A percentile compares a stretch with the other conserved stretches of the same genome.
Conservation (phyloP, 768 basidiomycete genomes). For the Peribolospora baueri region DNA sequence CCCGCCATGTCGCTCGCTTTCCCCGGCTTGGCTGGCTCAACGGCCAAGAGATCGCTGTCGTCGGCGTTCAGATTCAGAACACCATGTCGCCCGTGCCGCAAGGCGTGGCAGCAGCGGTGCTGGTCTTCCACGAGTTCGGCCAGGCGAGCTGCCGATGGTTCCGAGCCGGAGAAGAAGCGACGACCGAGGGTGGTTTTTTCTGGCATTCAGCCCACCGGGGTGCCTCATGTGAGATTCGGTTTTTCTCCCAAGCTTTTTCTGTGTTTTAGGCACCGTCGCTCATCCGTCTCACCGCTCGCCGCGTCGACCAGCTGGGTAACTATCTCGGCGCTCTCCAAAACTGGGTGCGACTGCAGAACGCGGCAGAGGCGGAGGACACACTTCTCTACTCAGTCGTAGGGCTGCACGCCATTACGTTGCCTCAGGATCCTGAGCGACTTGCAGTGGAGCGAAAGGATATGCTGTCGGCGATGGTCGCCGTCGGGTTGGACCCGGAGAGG, state of each 20-base stretch:
- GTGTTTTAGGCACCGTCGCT: background rate
- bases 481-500: constrained; percentile 54
- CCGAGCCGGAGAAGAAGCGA: background rate
- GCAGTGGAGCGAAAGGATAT: constrained; percentile 41
- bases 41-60: no score
- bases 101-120: no score
- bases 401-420: constrained; percentile 79
- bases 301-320: constrained; percentile 49
- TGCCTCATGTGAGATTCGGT: constrained; percentile 45
- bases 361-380: constrained; percentile 31
- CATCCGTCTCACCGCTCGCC: background rate
- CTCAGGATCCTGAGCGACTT: constrained; percentile 49
- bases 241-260: constrained; percentile 11
- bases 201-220: constrained; percentile 81
- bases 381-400: constrained; percentile 74
- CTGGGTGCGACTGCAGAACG: constrained; percentile 59
- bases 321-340: constrained; percentile 72
- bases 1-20: no score
- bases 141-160: no score
- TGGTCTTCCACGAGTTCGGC: no score
- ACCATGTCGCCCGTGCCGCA: no score
- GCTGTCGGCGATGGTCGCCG: constrained; percentile 58
- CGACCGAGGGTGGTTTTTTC: constrained; percentile 35
- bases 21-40: no score
- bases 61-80: no score